phyloP scores from a whole-genome alignment of 495 filamentous ascomycete genomes.

The Talaromyces proteolyticus region DNA sequence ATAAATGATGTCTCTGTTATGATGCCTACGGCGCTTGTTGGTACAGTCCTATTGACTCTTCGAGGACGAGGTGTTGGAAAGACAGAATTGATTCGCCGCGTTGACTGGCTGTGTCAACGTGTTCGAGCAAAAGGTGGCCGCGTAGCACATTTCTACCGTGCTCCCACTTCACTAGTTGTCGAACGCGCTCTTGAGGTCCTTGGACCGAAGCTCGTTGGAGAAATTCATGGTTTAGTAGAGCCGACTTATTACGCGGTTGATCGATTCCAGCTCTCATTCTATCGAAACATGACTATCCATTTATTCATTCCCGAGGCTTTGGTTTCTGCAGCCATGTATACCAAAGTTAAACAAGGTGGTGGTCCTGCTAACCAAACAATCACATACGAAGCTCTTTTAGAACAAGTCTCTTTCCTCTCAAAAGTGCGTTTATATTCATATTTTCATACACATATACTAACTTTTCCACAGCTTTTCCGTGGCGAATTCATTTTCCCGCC shows the following conservation, averaged over 20 bases:
- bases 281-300: constrained; percentile 98
- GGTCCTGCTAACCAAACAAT: constrained; percentile 76
- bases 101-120: constrained; percentile 83
- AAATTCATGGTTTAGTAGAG: constrained; percentile 72
- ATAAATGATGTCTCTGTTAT: constrained; percentile 96
- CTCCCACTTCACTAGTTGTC: constrained; percentile 73
- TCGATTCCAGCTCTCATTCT: constrained; percentile 94
- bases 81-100: constrained; percentile 73
- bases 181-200: constrained; percentile 87
- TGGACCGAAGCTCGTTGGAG: constrained; percentile 78
- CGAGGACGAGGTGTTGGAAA: constrained; percentile 89
- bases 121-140: constrained; percentile 81
- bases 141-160: constrained; percentile 86
- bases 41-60: constrained; percentile 87
- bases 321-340: constrained; percentile 85
- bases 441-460: constrained; percentile 12
- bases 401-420: constrained; percentile 84
- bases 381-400: constrained; percentile 58
- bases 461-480: constrained; percentile 63
- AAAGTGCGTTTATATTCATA: constrained; percentile 34
- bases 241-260: constrained; percentile 91
- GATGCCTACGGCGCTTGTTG: constrained; percentile 94
- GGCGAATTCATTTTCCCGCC: constrained; percentile 96
- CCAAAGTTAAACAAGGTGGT: constrained; percentile 80
- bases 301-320: constrained; percentile 90